Conservation (phyloP, 2,329 filamentous ascomycete genomes). For the Colletotrichum coccodes region DNA sequence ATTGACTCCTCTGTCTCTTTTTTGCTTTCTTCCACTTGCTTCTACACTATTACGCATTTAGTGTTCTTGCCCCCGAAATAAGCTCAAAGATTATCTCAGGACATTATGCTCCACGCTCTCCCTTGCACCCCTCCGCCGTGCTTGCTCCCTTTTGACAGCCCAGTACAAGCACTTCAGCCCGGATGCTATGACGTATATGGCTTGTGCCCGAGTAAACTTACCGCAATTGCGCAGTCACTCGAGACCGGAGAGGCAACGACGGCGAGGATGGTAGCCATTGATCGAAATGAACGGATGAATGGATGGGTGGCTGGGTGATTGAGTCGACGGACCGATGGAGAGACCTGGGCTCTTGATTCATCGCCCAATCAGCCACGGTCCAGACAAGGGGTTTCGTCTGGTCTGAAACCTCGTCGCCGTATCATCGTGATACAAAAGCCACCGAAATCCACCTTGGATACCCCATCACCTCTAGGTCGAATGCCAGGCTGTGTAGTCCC, state of each 20-base stretch:
- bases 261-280: neutral
- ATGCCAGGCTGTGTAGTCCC: neutral
- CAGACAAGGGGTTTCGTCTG: constrained; percentile 6
- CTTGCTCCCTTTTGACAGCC: neutral
- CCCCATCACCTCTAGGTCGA: neutral
- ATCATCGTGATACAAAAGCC: constrained; percentile 20
- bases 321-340: neutral
- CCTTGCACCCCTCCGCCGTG: neutral
- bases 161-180: neutral
- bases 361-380: neutral
- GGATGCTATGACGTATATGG: constrained; percentile 19
- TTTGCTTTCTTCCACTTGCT: neutral
- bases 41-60: neutral
- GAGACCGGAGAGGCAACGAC: neutral
- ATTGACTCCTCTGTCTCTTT: neutral
- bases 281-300: neutral
- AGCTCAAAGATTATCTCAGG: neutral
- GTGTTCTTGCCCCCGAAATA: too few relatives aligned
- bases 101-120: neutral
- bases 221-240: neutral
- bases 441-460: neutral
- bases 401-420: constrained; percentile 31
- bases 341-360: neutral
- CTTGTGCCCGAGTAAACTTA: neutral
- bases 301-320: neutral